These are phyloP conservation scores for Cicer bijugum DNA, from an alignment of 306 rosid species.

Conservation along the genomic window DNA sequence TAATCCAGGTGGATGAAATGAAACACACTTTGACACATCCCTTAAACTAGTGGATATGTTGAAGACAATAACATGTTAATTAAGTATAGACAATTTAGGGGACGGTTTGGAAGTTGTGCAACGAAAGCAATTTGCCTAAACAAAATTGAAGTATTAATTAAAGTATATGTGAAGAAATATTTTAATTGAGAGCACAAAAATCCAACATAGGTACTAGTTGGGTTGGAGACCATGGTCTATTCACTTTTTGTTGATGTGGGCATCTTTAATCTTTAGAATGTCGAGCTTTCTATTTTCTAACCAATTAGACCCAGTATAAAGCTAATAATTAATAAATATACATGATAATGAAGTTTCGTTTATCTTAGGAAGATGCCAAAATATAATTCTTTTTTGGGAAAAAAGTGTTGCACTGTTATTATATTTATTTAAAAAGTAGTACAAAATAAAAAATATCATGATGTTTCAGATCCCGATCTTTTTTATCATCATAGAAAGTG, in stretches of 20 bases:
- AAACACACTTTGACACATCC: constrained; percentile 43
- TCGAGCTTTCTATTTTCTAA: constrained; percentile 30
- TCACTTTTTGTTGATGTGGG: constrained; percentile 34
- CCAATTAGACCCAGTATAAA: constrained; percentile 17
- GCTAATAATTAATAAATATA: neutral
- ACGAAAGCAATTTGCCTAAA: constrained; percentile 37
- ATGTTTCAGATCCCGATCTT: constrained; percentile 7
- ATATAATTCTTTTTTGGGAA: neutral
- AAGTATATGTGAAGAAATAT: constrained; percentile 8
- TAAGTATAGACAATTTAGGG: constrained; percentile 33
- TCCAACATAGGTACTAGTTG: constrained; percentile 40
- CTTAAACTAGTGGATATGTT: constrained; percentile 44
- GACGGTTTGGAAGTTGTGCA: constrained; percentile 38
- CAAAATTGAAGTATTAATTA: neutral
- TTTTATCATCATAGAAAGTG: constrained; percentile 31
- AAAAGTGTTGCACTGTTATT: neutral
- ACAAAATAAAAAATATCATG: neutral
- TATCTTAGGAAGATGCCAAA: constrained; percentile 29
- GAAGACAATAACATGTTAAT: constrained; percentile 27
- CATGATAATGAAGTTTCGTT: constrained; percentile 14
- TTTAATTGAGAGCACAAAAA: constrained; percentile 39
- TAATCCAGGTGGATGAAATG: neutral
- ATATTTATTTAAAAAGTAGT: neutral
- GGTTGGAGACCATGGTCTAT: constrained; percentile 34
- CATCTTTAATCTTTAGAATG: constrained; percentile 42